Percentiles rank a stretch among this genome's conserved stretches.
phyloP scores from a whole-genome alignment of 805 yeast species.

The Torulaspora maleeae region DNA sequence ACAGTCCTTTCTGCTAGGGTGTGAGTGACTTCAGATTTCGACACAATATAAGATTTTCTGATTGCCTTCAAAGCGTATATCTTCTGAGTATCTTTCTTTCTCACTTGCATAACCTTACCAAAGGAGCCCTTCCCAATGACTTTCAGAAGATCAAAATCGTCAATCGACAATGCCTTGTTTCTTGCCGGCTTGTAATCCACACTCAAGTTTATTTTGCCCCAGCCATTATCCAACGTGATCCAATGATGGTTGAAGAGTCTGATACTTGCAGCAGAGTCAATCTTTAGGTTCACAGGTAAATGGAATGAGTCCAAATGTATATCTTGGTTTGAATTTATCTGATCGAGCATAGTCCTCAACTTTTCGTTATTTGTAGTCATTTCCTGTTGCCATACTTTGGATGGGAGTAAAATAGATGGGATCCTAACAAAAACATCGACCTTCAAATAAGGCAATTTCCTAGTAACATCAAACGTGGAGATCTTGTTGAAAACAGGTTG shows the following conservation, averaged over 20 bases:
- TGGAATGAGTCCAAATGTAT: conserved; percentile 70
- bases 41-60: conserved; percentile 89
- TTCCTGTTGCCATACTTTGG: conserved; percentile 36
- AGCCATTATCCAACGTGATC: conserved; percentile 38
- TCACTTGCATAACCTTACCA: conserved; percentile 98
- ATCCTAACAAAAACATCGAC: conserved; percentile 76
- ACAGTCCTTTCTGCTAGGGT: conserved; percentile 96
- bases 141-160: conserved; percentile 86
- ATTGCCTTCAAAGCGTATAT: conserved; percentile 92
- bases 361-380: conserved; percentile 25
- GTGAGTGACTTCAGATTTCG: conserved; percentile 91
- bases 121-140: conserved; percentile 98
- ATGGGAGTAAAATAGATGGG: conserved; percentile 57
- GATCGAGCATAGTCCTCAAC: conserved; percentile 30
- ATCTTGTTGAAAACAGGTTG: conserved; percentile 83
- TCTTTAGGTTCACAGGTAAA: conserved; percentile 52
- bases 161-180: conserved; percentile 71
- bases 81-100: conserved; percentile 90
- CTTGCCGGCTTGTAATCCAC: conserved; percentile 66
- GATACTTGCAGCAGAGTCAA: conserved; percentile 44
- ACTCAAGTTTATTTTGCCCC: conserved; percentile 55
- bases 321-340: conserved; percentile 51
- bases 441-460: conserved; percentile 55
- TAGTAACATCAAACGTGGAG: conserved; percentile 83
- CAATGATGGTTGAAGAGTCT: conserved; percentile 67